phyloP scores from a whole-genome alignment of 768 basidiomycete genomes.

The Mycena epipterygia region DNA sequence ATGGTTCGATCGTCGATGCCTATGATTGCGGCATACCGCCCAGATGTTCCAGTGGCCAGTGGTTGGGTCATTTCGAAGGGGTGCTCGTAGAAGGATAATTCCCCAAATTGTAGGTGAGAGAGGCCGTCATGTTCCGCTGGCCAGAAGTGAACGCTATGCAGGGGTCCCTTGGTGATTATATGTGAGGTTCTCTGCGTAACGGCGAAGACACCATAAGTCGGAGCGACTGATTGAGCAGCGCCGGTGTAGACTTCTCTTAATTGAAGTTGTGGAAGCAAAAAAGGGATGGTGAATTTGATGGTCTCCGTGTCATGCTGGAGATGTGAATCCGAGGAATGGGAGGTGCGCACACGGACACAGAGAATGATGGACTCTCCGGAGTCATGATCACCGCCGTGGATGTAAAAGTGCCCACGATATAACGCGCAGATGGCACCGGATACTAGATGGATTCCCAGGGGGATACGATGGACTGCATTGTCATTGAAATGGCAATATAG shows the following conservation, averaged over 20 bases:
- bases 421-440: neutral
- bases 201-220: slow-evolving; percentile 1
- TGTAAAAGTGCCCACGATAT: neutral
- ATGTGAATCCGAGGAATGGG: rapidly evolving
- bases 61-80: neutral
- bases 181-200: neutral
- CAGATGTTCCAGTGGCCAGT: neutral
- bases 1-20: neutral
- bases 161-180: no score
- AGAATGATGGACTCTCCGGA: neutral
- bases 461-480: neutral
- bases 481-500: slow-evolving; percentile 10
- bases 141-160: slow-evolving; percentile 13
- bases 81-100: neutral
- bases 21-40: neutral
- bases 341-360: neutral
- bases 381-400: neutral
- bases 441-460: neutral
- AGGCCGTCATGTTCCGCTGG: neutral
- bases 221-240: neutral
- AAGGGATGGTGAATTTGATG: neutral
- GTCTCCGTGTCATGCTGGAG: neutral
- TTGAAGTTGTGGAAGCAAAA: neutral
- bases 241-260: neutral
- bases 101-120: neutral